Evolutionary conservation across 306 rosid genomes (phyloP), one percentile per base, ranked within the genome.

Genomic region (Luffa aegyptiaca): DNA sequence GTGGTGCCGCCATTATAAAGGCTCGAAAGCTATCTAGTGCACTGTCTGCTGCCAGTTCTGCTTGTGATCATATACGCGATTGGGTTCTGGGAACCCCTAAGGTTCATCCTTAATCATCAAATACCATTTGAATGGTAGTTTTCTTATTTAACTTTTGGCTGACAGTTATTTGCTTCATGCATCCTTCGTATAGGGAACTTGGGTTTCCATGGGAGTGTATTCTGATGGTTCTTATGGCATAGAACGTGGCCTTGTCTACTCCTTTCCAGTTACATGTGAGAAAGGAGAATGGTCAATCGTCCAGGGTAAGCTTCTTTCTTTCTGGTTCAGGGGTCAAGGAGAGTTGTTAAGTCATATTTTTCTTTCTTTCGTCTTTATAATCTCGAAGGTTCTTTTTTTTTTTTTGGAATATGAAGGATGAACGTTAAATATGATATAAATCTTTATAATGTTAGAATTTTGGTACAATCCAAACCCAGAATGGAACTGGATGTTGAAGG

Each of bases 151-250:
- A 55, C 55, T 5, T 42, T 35, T 39, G 37, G 8, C 56, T 73
- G 7, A 48, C 71, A 55, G 31, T 21, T 71, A 20, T 66, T 53
- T 71, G 20, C 73, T 82, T 8, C 56, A 63, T 79, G 57, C n/a
- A 45, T 80, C 61, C 42, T 48, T 21, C 53, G 46, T 81, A 70
- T 59, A 92, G 97, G 97, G 89, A 68, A 88, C 86, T 56, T 90
- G 94, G 94, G 95, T 94, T 42, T 92, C 97, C 57, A 95, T 95
- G 99, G 97, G 99, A 75, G 97, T 95, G 77, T 93, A 87, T 79
- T 91, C 92, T 65, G 96, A 95, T 80, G 99, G 99, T 12, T 95
- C 97, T 75, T 93, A 93, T 87, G 97, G 92, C 7, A 80, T 95
- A 42, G 90, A 86, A 81, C 57, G 82, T 55, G 93, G 96, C 21